Evolutionary conservation across 1,284 basidiomycete genomes (phyloP), one percentile per base, ranked within the genome.

Genomic region (Entoloma clypeatum): DNA sequence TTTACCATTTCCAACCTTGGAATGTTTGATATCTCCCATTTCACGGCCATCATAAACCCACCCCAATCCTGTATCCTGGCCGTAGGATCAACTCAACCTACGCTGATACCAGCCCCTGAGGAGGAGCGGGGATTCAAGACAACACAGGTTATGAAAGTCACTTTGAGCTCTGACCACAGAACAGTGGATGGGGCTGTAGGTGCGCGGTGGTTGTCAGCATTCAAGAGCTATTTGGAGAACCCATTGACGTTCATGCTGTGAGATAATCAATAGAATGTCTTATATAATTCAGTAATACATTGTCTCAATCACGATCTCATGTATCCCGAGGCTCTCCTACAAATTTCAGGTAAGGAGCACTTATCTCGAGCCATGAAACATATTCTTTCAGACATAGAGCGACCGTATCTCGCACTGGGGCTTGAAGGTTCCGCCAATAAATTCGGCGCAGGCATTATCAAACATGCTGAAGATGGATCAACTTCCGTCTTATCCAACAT

Each of bases 1-100:
- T 99, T 99, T 74, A 99, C 96, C 41, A 92, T 99, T 63, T 99
- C 96, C 53, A 99, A 99, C 72, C 78, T 99, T 53, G 96, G 96
- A 69, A 99, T 99, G 96, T 96, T 79, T 61, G 95, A 92, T 54
- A 79, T 95, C 57, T 81, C 82, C 44, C 84, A 96, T 69, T 99
- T 99, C 68, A 98, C 94, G 14, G 96, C 96, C 37, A 99, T 99
- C 71, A 97, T 99, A 79, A 99, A 99, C 78, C 82, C 90, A 13
- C 96, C 96, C 25, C 96, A 99, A 69, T 90, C 90, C 48, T 97
- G 93, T 68, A 99, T 99, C 60, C 83, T 99, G 44, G 96, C 96
- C 41, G 81, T 99, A 52, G 94, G 96, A 30, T 77, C 83, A 18
- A 93, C 92, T n/a, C 76, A 84, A 62, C 75, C 88, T 18, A 87